phyloP scores from a whole-genome alignment of 345 rosid genomes.

The Mercurialis annua region DNA sequence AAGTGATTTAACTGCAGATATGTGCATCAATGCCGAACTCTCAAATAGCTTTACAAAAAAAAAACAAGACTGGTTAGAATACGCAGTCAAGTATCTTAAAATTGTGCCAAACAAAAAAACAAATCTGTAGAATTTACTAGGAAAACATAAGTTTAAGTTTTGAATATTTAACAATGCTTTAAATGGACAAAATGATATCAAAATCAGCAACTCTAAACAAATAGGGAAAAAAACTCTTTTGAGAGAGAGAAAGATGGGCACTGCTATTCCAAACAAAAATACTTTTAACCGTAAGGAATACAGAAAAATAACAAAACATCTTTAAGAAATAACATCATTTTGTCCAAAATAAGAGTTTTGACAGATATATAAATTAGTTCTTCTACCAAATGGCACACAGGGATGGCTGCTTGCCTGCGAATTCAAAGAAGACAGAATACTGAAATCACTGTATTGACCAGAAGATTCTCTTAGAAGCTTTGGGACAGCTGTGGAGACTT shows the following conservation, averaged over 20 bases:
- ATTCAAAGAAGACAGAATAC: constrained; percentile 87
- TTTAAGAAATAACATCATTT: constrained; percentile 1
- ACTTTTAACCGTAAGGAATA: constrained; percentile 7
- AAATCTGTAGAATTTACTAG: neutral
- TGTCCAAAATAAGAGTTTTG: neutral
- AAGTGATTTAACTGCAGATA: constrained; percentile 94
- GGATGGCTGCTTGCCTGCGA: constrained; percentile 62
- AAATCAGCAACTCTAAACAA: neutral
- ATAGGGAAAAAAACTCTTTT: neutral
- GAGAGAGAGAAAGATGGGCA: neutral
- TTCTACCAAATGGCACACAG: constrained; percentile 1
- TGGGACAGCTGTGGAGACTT: constrained; percentile 65
- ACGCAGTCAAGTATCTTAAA: constrained; percentile 7
- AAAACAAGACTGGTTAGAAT: constrained; percentile 43
- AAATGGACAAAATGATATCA: neutral
- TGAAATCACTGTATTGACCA: constrained; percentile 78
- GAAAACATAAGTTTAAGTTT: neutral
- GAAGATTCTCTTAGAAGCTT: constrained; percentile 75
- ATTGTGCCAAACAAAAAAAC: neutral
- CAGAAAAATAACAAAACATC: neutral
- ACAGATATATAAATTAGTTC: neutral
- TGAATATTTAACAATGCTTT: neutral
- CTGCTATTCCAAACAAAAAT: neutral
- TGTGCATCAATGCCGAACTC: constrained; percentile 96
- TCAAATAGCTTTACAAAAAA: constrained; percentile 69